Conservation (phyloP, 2,329 filamentous ascomycete genomes). For the Pyrenochaeta sp. region DNA sequence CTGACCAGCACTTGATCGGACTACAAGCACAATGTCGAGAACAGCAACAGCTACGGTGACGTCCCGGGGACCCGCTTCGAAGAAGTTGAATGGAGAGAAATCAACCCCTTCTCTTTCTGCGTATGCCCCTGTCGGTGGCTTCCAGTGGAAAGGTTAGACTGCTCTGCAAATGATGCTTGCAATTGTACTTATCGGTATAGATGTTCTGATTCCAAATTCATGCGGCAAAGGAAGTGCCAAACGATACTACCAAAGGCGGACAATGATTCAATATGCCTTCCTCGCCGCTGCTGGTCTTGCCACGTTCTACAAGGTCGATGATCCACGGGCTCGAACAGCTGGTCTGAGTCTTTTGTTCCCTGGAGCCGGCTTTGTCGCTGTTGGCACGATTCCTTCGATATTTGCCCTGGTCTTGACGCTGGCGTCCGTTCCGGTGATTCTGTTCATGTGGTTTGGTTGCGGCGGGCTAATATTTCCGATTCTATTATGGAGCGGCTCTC, state of each 20-base stretch:
- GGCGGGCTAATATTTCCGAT: slow-evolving; percentile 23
- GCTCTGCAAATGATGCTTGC: not conserved
- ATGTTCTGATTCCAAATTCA: slow-evolving; percentile 8
- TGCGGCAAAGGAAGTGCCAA: slow-evolving; percentile 11
- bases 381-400: slow-evolving; percentile 13
- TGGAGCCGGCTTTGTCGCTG: slow-evolving; percentile 21
- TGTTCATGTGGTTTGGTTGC: slow-evolving; percentile 28
- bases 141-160: not conserved
- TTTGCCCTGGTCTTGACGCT: slow-evolving; percentile 14
- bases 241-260: slow-evolving; percentile 16
- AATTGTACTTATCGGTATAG: not conserved
- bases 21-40: not conserved
- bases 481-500: slow-evolving; percentile 10
- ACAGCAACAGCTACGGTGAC: not conserved
- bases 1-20: not conserved
- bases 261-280: slow-evolving; percentile 17
- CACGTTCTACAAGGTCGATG: slow-evolving; percentile 17
- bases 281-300: slow-evolving; percentile 9
- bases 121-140: not conserved
- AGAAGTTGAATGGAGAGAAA: not conserved
- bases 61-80: not conserved
- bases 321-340: slow-evolving; percentile 10
- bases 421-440: slow-evolving; percentile 13
- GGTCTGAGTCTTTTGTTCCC: slow-evolving; percentile 21
- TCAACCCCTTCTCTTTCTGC: not conserved